These are phyloP conservation scores for Russula virescens DNA, from an alignment of 768 basidiomycete species.

Conservation along the genomic window DNA sequence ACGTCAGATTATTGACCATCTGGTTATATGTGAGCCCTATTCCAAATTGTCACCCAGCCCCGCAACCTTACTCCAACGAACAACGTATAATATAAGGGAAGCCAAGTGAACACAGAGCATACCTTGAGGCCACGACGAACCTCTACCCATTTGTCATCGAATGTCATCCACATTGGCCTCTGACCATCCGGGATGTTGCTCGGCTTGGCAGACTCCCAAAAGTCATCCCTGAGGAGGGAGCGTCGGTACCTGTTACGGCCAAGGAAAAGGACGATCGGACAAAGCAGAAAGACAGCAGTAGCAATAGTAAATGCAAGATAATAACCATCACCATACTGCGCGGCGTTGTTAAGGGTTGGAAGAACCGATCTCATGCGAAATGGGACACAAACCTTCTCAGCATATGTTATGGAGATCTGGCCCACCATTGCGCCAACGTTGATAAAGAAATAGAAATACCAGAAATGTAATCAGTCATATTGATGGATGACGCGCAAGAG, in stretches of 20 bases:
- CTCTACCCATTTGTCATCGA: constrained; percentile 75
- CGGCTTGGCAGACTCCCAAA: constrained; percentile 72
- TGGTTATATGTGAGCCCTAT: constrained; percentile 76
- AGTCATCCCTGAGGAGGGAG: constrained; percentile 45
- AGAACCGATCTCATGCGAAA: not conserved
- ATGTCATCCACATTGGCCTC: constrained; percentile 63
- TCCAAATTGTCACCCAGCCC: constrained; percentile 7
- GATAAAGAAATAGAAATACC: constrained; percentile 26
- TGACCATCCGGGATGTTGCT: constrained; percentile 41
- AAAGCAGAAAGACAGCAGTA: constrained; percentile 34
- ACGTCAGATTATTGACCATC: constrained; percentile 70
- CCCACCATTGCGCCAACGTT: constrained; percentile 23
- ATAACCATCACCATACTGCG: constrained; percentile 36
- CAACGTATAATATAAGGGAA: constrained; percentile 58
- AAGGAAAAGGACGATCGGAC: constrained; percentile 36
- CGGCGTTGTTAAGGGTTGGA: not conserved
- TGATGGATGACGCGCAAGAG: not conserved
- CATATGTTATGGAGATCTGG: constrained; percentile 23
- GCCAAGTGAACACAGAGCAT: constrained; percentile 55
- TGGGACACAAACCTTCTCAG: constrained; percentile 21
- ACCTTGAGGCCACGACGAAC: constrained; percentile 68
- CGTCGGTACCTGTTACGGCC: constrained; percentile 34
- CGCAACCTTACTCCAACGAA: not conserved
- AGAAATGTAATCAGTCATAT: not conserved
- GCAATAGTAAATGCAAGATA: constrained; percentile 38